Base-by-base conservation (phyloP, 78 protist genomes). In the Dictyostelium brefeldianum region DNA sequence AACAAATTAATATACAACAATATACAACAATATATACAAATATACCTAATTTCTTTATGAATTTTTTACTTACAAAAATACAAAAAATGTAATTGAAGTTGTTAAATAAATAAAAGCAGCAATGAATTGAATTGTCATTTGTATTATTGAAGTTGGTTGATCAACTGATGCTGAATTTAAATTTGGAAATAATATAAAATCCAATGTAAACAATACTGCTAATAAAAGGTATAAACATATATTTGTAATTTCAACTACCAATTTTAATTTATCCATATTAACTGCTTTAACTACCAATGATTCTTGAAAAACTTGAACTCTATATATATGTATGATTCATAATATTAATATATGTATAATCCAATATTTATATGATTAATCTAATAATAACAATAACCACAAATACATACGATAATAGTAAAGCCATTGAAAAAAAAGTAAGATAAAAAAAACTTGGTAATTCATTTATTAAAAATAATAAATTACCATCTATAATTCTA, bases 131-230 rank as follows among this genome's bases (percentile, higher is more conserved):
- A 71, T 71, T 17, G 20, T 43, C 25, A 20, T 71, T 71, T 71
- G 78, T 36, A 71, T 36, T 20, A 71, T 53, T 43, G 78, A 71
- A n/a, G 54, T 71, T 18, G 78, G 78, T 71, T 31, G 57, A 71
- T 71, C 29, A 14, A 71, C 48, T 41, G 78, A 71, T 36, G 78
- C 78, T 36, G 2, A 36, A 27, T n/a, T 3, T 71, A 41, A 27
- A 71, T 71, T 12, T 17, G 78, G 78, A 41, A 43, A 71, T 31
- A 71, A 31, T 43, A 43, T 53, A 71, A 71, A 71, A 43, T 71
- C 78, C 53, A 71, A 71, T 36, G 22, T 43, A 27, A 71, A 71
- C 20, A 71, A 27, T 6, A 71, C 22, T 31, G 53, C 29, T 17
- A 71, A 31, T 43, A 71, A 36, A 20, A 71, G 4, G 43, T 71